These are phyloP conservation scores for Ramaria sp. DNA, from an alignment of 768 basidiomycete genomes.

Conservation along the genomic window DNA sequence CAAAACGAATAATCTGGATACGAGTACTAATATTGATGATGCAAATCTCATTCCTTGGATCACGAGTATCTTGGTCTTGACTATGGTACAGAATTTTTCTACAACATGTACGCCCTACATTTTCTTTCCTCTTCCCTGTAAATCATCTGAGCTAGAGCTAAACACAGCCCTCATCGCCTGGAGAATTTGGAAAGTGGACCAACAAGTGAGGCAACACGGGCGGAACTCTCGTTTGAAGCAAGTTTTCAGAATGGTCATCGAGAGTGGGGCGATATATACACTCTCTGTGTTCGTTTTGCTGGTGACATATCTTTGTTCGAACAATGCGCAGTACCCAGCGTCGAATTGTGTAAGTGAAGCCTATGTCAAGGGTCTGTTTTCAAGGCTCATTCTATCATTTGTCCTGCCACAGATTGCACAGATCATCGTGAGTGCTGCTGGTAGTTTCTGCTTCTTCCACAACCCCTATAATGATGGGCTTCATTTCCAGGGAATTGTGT, in stretches of 20 bases:
- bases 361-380: neutral
- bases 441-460: conserved; percentile 4
- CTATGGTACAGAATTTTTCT: conserved; percentile 25
- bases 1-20: conserved; percentile 17
- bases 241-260: neutral
- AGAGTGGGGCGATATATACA: neutral
- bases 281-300: neutral
- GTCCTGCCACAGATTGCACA: conserved; percentile 24
- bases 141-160: neutral
- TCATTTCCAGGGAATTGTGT: neutral
- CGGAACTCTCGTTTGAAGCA: conserved; percentile 8
- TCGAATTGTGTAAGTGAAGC: conserved; percentile 25
- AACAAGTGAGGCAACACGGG: conserved; percentile 7
- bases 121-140: neutral
- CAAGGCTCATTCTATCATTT: neutral
- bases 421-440: conserved; percentile 30
- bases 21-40: conserved; percentile 20
- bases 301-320: neutral
- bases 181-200: conserved; percentile 26
- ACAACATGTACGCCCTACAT: conserved; percentile 23
- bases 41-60: conserved; percentile 24
- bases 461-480: neutral
- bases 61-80: conserved; percentile 26
- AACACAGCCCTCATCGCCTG: conserved; percentile 26
- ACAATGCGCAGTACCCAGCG: conserved; percentile 23